Conservation (phyloP, 169 alveolate species). For the Eimeria nieschulzi region DNA sequence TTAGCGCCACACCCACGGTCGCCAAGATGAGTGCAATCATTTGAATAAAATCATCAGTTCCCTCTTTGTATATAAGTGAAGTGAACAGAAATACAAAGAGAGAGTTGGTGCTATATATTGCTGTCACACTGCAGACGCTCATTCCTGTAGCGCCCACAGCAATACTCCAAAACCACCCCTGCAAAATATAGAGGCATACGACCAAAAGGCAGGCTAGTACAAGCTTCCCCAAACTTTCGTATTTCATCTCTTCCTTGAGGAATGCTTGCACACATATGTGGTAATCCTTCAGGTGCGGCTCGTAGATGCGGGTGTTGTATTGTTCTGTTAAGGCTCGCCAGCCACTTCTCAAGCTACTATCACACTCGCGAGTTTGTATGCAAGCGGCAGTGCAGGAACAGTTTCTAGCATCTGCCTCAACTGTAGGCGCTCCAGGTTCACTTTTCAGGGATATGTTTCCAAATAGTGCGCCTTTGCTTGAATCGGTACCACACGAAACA, state of each 20-base stretch:
- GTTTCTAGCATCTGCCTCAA: too few species aligned
- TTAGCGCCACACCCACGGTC: slow-evolving; percentile 65
- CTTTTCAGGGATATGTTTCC: too few species aligned
- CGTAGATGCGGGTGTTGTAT: neutral
- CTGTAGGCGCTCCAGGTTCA: too few species aligned
- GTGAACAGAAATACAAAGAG: slow-evolving; percentile 64
- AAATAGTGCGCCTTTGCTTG: too few species aligned
- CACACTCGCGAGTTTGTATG: too few species aligned
- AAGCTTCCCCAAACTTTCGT: slow-evolving; percentile 18
- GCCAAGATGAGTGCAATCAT: slow-evolving; percentile 51
- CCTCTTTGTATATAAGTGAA: slow-evolving; percentile 7
- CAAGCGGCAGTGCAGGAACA: too few species aligned
- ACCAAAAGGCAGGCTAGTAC: slow-evolving; percentile 42
- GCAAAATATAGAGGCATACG: slow-evolving; percentile 15
- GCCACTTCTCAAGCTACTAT: too few species aligned
- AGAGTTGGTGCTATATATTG: slow-evolving; percentile 65
- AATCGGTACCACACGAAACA: too few species aligned
- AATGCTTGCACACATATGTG: neutral
- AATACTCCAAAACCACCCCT: slow-evolving; percentile 68
- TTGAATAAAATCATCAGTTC: slow-evolving; percentile 13
- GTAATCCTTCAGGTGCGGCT: slow-evolving; percentile 12
- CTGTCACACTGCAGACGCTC: slow-evolving; percentile 70
- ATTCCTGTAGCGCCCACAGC: slow-evolving; percentile 71
- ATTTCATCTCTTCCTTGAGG: slow-evolving; percentile 35
- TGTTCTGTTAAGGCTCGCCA: too few species aligned